phyloP scores from a whole-genome alignment of 1,284 basidiomycete genomes.

The Phellopilus nigrolimitatus region DNA sequence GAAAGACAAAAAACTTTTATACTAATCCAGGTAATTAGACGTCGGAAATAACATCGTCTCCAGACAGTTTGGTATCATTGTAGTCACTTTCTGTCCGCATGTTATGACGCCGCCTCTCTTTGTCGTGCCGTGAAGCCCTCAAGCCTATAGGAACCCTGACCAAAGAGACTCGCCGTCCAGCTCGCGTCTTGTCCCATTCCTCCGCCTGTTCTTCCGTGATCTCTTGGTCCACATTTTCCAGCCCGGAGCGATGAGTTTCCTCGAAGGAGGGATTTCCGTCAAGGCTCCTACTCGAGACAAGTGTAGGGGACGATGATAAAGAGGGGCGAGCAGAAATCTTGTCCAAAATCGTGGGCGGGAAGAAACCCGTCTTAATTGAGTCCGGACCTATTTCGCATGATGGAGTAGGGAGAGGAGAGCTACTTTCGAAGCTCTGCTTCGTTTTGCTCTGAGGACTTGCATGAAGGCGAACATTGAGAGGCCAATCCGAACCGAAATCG shows the following conservation, averaged over 20 bases:
- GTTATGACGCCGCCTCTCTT: neutral
- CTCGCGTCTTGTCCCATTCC: slow-evolving; percentile 80
- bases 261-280: neutral
- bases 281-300: neutral
- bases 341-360: neutral
- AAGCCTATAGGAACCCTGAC: slow-evolving; percentile 38
- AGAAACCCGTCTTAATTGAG: neutral
- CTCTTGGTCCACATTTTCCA: slow-evolving; percentile 26
- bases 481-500: slow-evolving; percentile 50
- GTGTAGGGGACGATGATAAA: neutral
- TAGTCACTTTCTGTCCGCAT: neutral
- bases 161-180: slow-evolving; percentile 78
- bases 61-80: neutral
- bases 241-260: neutral
- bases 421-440: slow-evolving; percentile 7
- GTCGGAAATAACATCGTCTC: no score
- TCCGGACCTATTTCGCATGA: slow-evolving; percentile 1
- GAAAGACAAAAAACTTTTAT: no score
- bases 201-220: slow-evolving; percentile 63
- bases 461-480: slow-evolving; percentile 36
- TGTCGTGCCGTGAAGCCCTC: slow-evolving; percentile 5
- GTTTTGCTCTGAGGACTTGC: neutral
- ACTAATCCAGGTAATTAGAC: no score
- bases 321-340: neutral
- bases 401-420: neutral